Percentiles rank a stretch among this genome's conserved stretches.
Evolutionary conservation across 2,329 filamentous ascomycete species (phyloP).

Genomic region (Neofusicoccum laricinum): DNA sequence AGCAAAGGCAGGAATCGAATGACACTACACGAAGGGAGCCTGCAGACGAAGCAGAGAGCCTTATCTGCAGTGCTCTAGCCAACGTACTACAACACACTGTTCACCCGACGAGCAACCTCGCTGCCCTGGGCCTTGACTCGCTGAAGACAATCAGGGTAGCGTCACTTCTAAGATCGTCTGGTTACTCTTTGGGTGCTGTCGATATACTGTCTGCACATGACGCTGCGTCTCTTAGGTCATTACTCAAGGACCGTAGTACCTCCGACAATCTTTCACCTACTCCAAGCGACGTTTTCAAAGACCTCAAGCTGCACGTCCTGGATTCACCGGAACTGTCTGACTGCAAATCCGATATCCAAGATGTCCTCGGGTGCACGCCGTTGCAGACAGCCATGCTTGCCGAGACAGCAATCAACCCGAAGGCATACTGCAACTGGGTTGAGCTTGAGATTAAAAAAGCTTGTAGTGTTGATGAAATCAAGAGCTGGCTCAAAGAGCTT

Average conservation of each 20-base stretch:
- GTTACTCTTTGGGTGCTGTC: conserved; percentile 56
- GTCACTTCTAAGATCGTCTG: conserved; percentile 58
- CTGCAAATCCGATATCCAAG: conserved; percentile 25
- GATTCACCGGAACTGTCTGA: conserved; percentile 18
- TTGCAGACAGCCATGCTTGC: conserved; percentile 78
- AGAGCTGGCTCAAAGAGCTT: conserved; percentile 26
- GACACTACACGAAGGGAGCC: not conserved
- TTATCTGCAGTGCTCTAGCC: conserved; percentile 43
- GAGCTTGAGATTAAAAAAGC: conserved; percentile 51
- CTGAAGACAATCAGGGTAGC: conserved; percentile 62
- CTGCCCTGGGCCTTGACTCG: conserved; percentile 64
- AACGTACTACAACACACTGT: conserved; percentile 41
- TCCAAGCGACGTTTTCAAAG: not conserved
- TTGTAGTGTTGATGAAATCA: conserved; percentile 38
- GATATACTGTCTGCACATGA: conserved; percentile 60
- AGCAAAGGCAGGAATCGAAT: conserved; percentile 22
- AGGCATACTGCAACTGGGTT: conserved; percentile 76
- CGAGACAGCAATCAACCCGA: conserved; percentile 61
- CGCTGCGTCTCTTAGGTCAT: not conserved
- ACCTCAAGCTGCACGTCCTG: conserved; percentile 12
- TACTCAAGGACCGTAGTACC: not conserved
- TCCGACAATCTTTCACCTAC: not conserved
- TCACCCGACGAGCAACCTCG: conserved; percentile 44
- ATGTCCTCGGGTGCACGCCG: conserved; percentile 62
- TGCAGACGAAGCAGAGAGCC: conserved; percentile 12